Conservation (phyloP, 257 asterid genomes). For the Solanum rostratum region DNA sequence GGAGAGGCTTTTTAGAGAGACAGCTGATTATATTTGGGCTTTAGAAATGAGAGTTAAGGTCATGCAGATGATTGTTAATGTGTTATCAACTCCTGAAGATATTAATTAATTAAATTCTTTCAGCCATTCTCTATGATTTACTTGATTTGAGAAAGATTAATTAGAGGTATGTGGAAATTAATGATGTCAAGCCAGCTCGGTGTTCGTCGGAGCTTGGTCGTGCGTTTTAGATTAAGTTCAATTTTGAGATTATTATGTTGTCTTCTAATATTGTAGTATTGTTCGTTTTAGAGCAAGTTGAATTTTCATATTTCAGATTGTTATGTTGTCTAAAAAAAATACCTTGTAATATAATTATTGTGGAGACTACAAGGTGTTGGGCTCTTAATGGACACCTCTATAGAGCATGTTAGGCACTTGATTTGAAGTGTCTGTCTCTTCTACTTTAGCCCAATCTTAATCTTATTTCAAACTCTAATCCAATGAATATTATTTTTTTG, state of each 20-base stretch:
- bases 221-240: neutral
- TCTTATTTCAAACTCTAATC: neutral
- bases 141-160: neutral
- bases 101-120: neutral
- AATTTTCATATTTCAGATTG: too few relatives aligned
- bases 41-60: conserved; percentile 39
- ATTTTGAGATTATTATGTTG: too few relatives aligned
- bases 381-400: neutral
- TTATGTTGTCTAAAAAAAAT: too few relatives aligned
- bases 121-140: neutral
- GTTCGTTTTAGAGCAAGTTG: too few relatives aligned
- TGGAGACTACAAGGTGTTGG: neutral
- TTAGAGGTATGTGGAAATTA: neutral
- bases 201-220: neutral
- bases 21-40: conserved; percentile 49
- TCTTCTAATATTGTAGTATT: too few relatives aligned
- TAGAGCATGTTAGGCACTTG: neutral
- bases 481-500: neutral
- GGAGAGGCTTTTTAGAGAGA: conserved; percentile 38
- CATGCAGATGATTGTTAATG: conserved; percentile 45
- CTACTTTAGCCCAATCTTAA: neutral
- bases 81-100: conserved; percentile 13
- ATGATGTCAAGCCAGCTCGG: neutral
- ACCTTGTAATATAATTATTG: fast-evolving
- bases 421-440: neutral